phyloP scores from a whole-genome alignment of 805 yeast species.

The Saccharomycopsis fermentans region DNA sequence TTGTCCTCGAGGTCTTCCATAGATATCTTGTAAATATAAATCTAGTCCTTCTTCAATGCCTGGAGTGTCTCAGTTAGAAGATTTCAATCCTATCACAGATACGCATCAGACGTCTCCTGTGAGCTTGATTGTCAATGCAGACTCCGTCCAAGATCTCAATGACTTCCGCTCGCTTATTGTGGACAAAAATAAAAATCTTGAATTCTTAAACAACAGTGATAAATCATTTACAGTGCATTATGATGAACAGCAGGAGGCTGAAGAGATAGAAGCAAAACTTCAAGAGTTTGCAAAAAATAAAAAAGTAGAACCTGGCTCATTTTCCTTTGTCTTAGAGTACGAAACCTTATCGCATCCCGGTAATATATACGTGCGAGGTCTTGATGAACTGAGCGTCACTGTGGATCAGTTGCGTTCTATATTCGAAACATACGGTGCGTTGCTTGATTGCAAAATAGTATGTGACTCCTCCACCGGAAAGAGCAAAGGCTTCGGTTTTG shows the following conservation, averaged over 20 bases:
- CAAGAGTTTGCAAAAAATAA: slow-evolving; percentile 6
- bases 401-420: slow-evolving; percentile 30
- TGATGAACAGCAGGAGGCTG: slow-evolving; percentile 11
- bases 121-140: neutral
- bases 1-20: neutral
- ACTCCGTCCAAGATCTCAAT: neutral
- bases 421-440: slow-evolving; percentile 33
- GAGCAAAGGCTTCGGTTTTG: slow-evolving; percentile 53
- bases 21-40: neutral
- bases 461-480: slow-evolving; percentile 33
- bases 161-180: neutral
- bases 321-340: slow-evolving; percentile 16
- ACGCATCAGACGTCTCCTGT: slow-evolving; percentile 6
- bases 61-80: slow-evolving; percentile 1
- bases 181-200: neutral
- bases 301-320: neutral
- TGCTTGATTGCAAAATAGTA: slow-evolving; percentile 38
- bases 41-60: neutral
- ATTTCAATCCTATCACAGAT: slow-evolving; percentile 11
- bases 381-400: slow-evolving; percentile 29
- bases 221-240: slow-evolving; percentile 2
- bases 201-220: neutral
- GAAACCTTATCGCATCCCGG: slow-evolving; percentile 45
- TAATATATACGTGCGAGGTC: slow-evolving; percentile 43
- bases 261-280: slow-evolving; percentile 6